Evolutionary conservation across 495 filamentous ascomycete species (phyloP).

Genomic region (Thermochaetoides thermophila): DNA sequence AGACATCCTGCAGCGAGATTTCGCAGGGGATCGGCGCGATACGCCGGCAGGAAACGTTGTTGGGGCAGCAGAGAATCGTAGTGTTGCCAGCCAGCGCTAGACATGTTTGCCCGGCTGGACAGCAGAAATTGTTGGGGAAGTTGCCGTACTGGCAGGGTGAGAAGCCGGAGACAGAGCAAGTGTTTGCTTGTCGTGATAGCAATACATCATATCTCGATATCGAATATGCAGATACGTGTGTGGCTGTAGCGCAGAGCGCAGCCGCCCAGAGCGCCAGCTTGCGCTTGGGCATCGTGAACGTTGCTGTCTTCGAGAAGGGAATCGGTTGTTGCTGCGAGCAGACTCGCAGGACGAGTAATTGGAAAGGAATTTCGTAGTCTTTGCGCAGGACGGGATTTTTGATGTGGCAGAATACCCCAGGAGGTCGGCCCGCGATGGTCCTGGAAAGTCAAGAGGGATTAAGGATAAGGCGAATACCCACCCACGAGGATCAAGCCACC

Average conservation of each 20-base stretch:
- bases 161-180: constrained; percentile 18
- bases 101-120: constrained; percentile 46
- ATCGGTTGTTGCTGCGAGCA: too few species aligned
- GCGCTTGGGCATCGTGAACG: constrained; percentile 8
- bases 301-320: background rate
- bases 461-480: too few species aligned
- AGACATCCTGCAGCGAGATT: constrained; percentile 48
- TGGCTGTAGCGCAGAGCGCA: constrained; percentile 19
- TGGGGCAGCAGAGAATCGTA: constrained; percentile 67
- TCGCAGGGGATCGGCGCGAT: constrained; percentile 65
- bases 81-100: constrained; percentile 47
- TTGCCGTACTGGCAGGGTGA: constrained; percentile 34
- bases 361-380: too few species aligned
- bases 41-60: constrained; percentile 41
- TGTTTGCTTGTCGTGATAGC: too few species aligned
- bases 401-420: too few species aligned
- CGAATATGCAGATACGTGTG: constrained; percentile 16
- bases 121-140: constrained; percentile 65
- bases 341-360: too few species aligned
- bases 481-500: too few species aligned
- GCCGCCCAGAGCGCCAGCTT: constrained; percentile 11
- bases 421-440: too few species aligned
- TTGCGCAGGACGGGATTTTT: too few species aligned
- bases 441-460: too few species aligned
- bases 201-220: constrained; percentile 15